Evolutionary conservation across 768 basidiomycete species (phyloP).

Genomic region (Lentinula detonsa): DNA sequence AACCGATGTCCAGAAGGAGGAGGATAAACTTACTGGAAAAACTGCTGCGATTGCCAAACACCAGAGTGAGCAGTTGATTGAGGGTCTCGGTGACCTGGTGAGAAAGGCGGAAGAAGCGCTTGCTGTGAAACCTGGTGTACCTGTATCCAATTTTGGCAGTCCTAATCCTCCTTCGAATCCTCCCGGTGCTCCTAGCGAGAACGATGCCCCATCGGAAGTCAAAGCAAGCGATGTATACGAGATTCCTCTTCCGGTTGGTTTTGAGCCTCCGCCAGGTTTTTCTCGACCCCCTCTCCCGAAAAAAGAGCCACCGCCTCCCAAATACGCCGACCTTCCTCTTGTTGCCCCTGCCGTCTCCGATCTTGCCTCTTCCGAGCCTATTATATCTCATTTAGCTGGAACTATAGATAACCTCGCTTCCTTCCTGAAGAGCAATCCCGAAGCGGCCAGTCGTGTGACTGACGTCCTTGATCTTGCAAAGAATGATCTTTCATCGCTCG

Average conservation of each 20-base stretch:
- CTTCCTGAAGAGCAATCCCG: slow-evolving; percentile 71
- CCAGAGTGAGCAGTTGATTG: slow-evolving; percentile 44
- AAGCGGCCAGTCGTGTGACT: slow-evolving; percentile 59
- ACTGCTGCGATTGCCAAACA: slow-evolving; percentile 37
- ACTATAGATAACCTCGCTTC: slow-evolving; percentile 91
- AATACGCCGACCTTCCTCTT: slow-evolving; percentile 50
- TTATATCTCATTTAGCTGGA: slow-evolving; percentile 84
- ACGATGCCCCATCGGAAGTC: slow-evolving; percentile 2
- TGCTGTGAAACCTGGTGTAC: slow-evolving; percentile 32
- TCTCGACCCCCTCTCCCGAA: slow-evolving; percentile 53
- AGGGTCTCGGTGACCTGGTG: slow-evolving; percentile 64
- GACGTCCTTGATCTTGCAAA: slow-evolving; percentile 78
- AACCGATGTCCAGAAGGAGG: slow-evolving; percentile 37
- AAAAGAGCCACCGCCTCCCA: slow-evolving; percentile 25
- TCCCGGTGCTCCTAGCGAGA: not conserved
- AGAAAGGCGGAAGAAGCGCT: slow-evolving; percentile 70
- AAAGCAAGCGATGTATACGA: slow-evolving; percentile 43
- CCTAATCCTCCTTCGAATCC: slow-evolving; percentile 11
- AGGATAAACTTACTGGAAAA: slow-evolving; percentile 26
- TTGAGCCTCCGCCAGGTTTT: slow-evolving; percentile 91
- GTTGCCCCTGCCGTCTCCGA: slow-evolving; percentile 77
- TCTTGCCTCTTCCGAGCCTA: slow-evolving; percentile 75
- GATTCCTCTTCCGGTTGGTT: slow-evolving; percentile 82
- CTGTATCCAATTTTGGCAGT: slow-evolving; percentile 16
- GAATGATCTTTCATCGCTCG: slow-evolving; percentile 73